Percentiles rank a stretch among this genome's conserved stretches.
These are phyloP conservation scores for Aureobasidium sp. DNA, from an alignment of 2,329 filamentous ascomycete genomes.

Conservation along the genomic window DNA sequence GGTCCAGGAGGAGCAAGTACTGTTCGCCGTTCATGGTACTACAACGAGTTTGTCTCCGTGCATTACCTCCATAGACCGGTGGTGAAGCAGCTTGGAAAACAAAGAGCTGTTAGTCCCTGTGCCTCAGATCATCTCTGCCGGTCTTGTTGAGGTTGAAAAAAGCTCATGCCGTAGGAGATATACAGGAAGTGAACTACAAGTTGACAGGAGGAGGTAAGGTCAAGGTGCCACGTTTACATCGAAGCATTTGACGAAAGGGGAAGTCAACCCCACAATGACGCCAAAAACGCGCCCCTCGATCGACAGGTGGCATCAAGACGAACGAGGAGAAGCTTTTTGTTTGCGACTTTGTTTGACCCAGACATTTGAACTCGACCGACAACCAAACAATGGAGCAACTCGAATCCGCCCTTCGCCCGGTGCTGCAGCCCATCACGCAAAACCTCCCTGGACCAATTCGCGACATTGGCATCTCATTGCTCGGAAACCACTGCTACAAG, in stretches of 20 bases:
- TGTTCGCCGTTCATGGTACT: no score
- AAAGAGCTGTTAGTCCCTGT: no score
- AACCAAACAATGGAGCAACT: slow-evolving; percentile 47
- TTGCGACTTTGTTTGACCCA: background rate
- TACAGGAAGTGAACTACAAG: background rate
- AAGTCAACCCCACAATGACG: slow-evolving; percentile 17
- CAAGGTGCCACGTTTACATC: slow-evolving; percentile 14
- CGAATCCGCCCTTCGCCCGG: slow-evolving; percentile 46
- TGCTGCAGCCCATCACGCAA: slow-evolving; percentile 50
- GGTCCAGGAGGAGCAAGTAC: no score
- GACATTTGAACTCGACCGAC: background rate
- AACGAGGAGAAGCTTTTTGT: slow-evolving; percentile 5
- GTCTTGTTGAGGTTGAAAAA: background rate
- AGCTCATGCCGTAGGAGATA: no score
- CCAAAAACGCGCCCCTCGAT: background rate
- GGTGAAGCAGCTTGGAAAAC: no score
- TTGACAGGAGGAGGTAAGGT: background rate
- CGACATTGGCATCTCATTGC: slow-evolving; percentile 79
- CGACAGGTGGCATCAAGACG: slow-evolving; percentile 12
- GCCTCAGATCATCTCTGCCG: no score
- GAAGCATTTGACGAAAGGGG: background rate
- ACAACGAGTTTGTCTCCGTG: no score
- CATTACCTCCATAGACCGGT: no score
- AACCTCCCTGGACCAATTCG: slow-evolving; percentile 74
- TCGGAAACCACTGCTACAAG: slow-evolving; percentile 86